Evolutionary conservation across 1,139 yeast species (phyloP).

Genomic region (Taphrina populina): DNA sequence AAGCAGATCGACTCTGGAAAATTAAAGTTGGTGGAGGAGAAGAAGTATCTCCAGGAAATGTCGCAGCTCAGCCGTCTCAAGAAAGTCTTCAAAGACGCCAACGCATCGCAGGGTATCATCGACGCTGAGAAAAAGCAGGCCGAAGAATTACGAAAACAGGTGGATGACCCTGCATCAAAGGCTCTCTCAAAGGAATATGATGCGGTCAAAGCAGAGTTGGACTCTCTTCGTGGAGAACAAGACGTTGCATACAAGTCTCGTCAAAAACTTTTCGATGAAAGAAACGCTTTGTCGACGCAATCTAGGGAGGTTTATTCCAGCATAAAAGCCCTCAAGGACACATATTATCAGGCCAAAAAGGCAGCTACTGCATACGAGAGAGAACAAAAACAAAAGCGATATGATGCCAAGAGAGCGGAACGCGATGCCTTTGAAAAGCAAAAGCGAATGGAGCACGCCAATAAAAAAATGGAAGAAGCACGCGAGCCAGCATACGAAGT

Average conservation of each 20-base stretch:
- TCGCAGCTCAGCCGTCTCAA: constrained; percentile 75
- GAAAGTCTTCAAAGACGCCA: constrained; percentile 74
- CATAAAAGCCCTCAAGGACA: constrained; percentile 64
- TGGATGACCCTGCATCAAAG: constrained; percentile 63
- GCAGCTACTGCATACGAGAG: constrained; percentile 68
- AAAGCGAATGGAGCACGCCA: constrained; percentile 49
- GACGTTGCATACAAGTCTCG: constrained; percentile 68
- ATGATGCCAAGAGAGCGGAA: constrained; percentile 58
- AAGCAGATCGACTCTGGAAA: constrained; percentile 73
- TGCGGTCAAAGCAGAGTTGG: constrained; percentile 62
- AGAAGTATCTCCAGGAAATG: constrained; percentile 80
- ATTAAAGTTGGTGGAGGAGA: constrained; percentile 88
- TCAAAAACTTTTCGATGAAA: constrained; percentile 60
- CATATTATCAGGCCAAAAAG: constrained; percentile 63
- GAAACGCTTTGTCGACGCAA: constrained; percentile 65
- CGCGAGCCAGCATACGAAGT: constrained; percentile 75
- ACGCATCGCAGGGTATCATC: constrained; percentile 71
- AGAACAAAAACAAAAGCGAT: constrained; percentile 56
- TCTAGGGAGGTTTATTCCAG: constrained; percentile 67
- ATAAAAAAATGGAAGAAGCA: constrained; percentile 70
- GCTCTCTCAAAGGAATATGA: constrained; percentile 57
- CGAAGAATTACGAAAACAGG: constrained; percentile 67
- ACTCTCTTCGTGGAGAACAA: constrained; percentile 59
- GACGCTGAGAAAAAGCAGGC: constrained; percentile 79
- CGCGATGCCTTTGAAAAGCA: constrained; percentile 48